These are phyloP conservation scores for Stentor roeselii DNA, from an alignment of 73 alveolate genomes.

Conservation along the genomic window DNA sequence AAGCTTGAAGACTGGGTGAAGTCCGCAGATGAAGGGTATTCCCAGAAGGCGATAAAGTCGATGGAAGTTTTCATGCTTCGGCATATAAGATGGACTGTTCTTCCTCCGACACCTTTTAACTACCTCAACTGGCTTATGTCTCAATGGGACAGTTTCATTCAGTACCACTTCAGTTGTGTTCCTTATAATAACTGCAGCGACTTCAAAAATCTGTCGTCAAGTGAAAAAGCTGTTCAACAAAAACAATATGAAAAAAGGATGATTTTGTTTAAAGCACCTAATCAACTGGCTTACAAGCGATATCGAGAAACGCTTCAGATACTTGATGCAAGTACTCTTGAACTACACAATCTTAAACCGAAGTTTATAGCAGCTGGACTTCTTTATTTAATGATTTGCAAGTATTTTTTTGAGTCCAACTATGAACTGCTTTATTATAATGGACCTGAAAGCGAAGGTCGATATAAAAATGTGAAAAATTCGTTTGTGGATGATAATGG, in stretches of 20 bases:
- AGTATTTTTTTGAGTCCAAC: background rate
- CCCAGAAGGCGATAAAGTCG: conserved; percentile 33
- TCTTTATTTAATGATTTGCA: conserved; percentile 5
- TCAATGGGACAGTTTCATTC: conserved; percentile 37
- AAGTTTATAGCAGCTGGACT: conserved; percentile 4
- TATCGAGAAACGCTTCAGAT: conserved; percentile 5
- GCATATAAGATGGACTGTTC: conserved; percentile 27
- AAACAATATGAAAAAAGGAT: background rate
- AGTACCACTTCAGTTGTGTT: conserved; percentile 24
- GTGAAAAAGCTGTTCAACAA: background rate
- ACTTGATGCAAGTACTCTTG: background rate
- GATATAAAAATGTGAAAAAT: too few species aligned
- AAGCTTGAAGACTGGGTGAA: conserved; percentile 58
- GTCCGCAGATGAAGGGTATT: conserved; percentile 67
- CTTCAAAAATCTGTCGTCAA: background rate
- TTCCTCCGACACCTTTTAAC: conserved; percentile 42
- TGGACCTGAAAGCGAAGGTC: background rate
- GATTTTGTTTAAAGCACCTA: background rate
- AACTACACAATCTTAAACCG: background rate
- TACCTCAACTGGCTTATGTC: conserved; percentile 44
- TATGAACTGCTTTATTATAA: background rate
- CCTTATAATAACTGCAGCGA: background rate
- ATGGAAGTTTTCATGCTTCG: conserved; percentile 34
- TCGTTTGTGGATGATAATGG: background rate
- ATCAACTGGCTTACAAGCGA: background rate